Evolutionary conservation across 2,329 filamentous ascomycete species (phyloP), one percentile per base, ranked within the genome.

Genomic region (Sporothrix globosa): DNA sequence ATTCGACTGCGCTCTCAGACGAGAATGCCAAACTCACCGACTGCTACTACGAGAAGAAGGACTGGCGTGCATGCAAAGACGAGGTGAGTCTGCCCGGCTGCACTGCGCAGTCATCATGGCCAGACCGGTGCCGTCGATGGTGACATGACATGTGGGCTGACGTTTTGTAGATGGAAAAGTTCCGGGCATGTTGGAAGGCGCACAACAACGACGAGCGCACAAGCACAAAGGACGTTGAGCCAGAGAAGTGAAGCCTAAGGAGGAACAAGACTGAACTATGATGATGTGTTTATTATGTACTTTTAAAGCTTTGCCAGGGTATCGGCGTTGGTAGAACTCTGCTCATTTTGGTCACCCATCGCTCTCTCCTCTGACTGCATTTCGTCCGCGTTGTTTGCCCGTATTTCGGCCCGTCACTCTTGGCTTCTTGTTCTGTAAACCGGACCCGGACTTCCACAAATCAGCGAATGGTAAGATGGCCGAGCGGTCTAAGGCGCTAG

Each of bases 11-110:
- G 13, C 54, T 56, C 60, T 11, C 74, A 97, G 95, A 88, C 27
- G 95, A 98, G 78, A 97, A 98, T 77, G 83, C 87, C 69, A 94
- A 89, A 77, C 87, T 99, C 89, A 97, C 93, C 48, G 92, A 98
- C 79, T 99, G 96, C 81, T 97, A 96, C 80, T 97, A 88, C 78
- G 93, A 95, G 69, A 97, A 94, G 85, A 97, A 94, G 79, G 96
- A 99, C 79, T 99, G 96, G 95, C 86, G 96, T 75, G 85, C 86
- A 71, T 99, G 96, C 81, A 91, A 91, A 78, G 85, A 89, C 74
- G 95, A 98, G 88, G 95, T 97, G 50, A 34, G 73, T 46, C 3
- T 3, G 48, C 11, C 1, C 39, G 19, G 17, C 30, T 6, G 9
- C 6, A 13, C 14, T 30, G 60, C 10, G 21, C 21, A 46, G 7